Evolutionary conservation across 352 stramenopile genomes (phyloP).

Genomic region (Phytophthora sp.): DNA sequence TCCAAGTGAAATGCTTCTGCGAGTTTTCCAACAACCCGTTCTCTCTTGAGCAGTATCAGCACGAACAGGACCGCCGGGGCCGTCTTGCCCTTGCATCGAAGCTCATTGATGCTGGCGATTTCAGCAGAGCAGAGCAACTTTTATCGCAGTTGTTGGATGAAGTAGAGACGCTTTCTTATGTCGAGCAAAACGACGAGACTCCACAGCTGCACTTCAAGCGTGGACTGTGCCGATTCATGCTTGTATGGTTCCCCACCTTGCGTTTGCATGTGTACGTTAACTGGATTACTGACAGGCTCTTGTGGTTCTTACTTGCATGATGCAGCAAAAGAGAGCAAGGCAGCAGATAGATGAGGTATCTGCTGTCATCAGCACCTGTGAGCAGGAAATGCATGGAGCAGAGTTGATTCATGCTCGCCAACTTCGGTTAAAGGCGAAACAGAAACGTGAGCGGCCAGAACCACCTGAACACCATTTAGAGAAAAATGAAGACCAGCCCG

Average conservation of each 20-base stretch:
- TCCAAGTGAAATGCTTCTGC: conserved; percentile 38
- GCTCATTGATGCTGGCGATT: conserved; percentile 38
- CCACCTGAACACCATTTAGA: not conserved
- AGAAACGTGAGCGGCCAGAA: conserved; percentile 13
- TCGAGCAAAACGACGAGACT: conserved; percentile 19
- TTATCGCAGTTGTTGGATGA: conserved; percentile 37
- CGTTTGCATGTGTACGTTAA: not conserved
- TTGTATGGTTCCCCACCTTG: conserved; percentile 24
- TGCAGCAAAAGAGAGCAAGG: conserved; percentile 18
- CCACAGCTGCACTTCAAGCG: conserved; percentile 46
- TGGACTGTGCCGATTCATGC: conserved; percentile 54
- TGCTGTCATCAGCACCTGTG: conserved; percentile 12
- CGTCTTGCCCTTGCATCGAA: conserved; percentile 32
- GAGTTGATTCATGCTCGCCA: conserved; percentile 20
- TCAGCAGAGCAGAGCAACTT: conserved; percentile 29
- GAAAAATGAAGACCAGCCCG: conserved; percentile 3
- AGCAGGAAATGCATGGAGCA: conserved; percentile 26
- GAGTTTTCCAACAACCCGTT: conserved; percentile 80
- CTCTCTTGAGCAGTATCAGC: conserved; percentile 19
- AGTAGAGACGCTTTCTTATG: conserved; percentile 20
- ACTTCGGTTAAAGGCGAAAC: conserved; percentile 9
- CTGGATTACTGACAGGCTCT: not conserved
- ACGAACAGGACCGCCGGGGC: conserved; percentile 11
- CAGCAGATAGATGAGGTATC: conserved; percentile 30
- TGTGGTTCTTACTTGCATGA: not conserved